These are phyloP conservation scores for Saksenaea vasiformis DNA, from an alignment of 371 early-diverging fungal genomes.

Conservation along the genomic window DNA sequence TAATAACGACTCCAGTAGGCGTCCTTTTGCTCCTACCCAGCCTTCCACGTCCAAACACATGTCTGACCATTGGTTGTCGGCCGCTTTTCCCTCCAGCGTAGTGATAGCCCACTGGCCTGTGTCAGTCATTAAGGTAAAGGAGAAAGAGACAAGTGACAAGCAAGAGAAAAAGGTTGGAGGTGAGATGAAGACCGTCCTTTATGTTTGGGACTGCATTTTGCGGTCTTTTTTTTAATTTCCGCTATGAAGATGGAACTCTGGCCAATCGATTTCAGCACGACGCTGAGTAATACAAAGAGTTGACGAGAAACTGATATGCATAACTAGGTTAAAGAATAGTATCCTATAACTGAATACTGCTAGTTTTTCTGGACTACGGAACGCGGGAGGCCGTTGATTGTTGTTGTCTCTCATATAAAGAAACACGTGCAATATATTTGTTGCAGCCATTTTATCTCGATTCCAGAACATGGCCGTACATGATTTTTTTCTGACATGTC, in stretches of 20 bases:
- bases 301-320: too few relatives aligned
- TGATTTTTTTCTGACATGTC: too few relatives aligned
- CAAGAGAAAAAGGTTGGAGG: constrained; percentile 3
- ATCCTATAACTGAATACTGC: too few relatives aligned
- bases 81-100: not conserved
- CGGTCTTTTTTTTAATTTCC: not conserved
- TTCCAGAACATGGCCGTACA: too few relatives aligned
- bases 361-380: too few relatives aligned
- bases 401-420: too few relatives aligned
- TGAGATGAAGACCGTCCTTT: not conserved
- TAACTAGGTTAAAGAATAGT: too few relatives aligned
- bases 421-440: too few relatives aligned
- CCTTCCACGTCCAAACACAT: constrained; percentile 46
- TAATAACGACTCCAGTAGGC: not conserved
- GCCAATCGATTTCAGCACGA: too few relatives aligned
- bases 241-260: not conserved
- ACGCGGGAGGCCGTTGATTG: too few relatives aligned
- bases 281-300: too few relatives aligned
- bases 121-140: constrained; percentile 17
- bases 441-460: too few relatives aligned
- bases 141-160: not conserved
- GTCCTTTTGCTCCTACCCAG: constrained; percentile 32
- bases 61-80: constrained; percentile 5
- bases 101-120: constrained; percentile 24
- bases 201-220: not conserved